Base-by-base conservation (phyloP, 345 rosid species). In the Lepidium africanum region DNA sequence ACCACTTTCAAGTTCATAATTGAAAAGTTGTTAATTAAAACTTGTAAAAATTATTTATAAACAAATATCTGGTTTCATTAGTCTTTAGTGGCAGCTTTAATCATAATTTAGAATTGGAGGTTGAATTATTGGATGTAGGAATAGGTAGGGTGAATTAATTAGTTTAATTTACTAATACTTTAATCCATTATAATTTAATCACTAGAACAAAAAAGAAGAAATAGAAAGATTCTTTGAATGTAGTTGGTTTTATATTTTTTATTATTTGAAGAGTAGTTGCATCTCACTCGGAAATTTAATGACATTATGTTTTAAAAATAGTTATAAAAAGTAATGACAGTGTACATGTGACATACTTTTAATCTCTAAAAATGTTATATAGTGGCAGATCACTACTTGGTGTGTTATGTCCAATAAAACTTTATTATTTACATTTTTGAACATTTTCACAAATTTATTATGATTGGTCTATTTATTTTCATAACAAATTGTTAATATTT, bases 141-240 rank as follows among this genome's bases (percentile, higher is more conserved):
- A 71, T 71, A 71, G 63, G 75, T 62, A 53, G 75, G 69, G 75
- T 62, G 56, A 62, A 53, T 42, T 53, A 71, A 36, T 45, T 52
- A 7, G 30, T 14, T 60, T 51, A 19, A 33, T 33, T 21, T 70
- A 51, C 54, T 52, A 70, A 42, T 61, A 43, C 41, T 60, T 41
- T 71, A 71, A 42, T 60, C 36, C 14, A 61, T 14, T 52, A 0
- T 60, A 10, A 32, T 69, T 70, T 70, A n/a, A 33, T 51, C 37
- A 45, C 32, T 62, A 71, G n/a, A 30, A 43, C 23, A 13, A 39
- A 46, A 47, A 39, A 43, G 59, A 69, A 71, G 62, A n/a, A n/a
- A n/a, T n/a, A n/a, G 69, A 71, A 71, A 71, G 69, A 71, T 71
- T 63, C 69, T 71, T 71, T 53, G 75, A 71, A 71, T 71, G 75